Conservation (phyloP, 2,329 filamentous ascomycete genomes). For the Karstenula rhodostoma region DNA sequence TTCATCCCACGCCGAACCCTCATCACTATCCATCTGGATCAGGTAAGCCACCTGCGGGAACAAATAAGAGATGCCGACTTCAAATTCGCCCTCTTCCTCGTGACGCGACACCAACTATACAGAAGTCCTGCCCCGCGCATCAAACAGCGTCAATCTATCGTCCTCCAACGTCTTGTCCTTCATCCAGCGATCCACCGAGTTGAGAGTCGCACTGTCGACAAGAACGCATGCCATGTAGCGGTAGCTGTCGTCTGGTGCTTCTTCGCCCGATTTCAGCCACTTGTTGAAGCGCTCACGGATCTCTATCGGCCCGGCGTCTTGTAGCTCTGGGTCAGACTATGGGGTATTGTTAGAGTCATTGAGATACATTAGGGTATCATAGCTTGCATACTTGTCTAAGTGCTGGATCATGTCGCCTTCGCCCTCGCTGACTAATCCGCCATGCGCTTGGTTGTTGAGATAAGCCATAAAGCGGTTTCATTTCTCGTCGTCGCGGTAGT, state of each 20-base stretch:
- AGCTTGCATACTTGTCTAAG: conserved; percentile 1
- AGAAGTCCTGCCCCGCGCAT: background rate
- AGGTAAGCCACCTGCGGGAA: background rate
- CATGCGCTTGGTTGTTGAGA: conserved; percentile 3
- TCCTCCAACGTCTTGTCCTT: conserved; percentile 3
- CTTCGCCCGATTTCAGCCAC: conserved; percentile 5
- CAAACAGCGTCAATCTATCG: conserved; percentile 5
- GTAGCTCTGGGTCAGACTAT: background rate
- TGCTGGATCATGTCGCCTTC: conserved; percentile 1
- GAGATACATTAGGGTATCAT: background rate
- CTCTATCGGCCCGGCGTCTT: background rate
- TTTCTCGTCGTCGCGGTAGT: conserved; percentile 9
- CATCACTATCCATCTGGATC: conserved; percentile 8
- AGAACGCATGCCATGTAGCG: conserved; percentile 6
- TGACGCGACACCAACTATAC: conserved; percentile 7
- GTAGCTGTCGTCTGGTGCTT: conserved; percentile 2
- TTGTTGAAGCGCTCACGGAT: conserved; percentile 9
- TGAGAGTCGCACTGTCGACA: background rate
- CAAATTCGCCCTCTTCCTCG: conserved; percentile 3
- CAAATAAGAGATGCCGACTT: conserved; percentile 7
- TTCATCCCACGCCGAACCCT: background rate
- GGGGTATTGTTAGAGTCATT: background rate
- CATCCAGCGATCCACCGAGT: background rate
- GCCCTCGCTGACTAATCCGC: background rate
- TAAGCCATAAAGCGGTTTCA: conserved; percentile 6